Base-by-base conservation (phyloP, 2,329 filamentous ascomycete genomes). In the Verticillium longisporum region DNA sequence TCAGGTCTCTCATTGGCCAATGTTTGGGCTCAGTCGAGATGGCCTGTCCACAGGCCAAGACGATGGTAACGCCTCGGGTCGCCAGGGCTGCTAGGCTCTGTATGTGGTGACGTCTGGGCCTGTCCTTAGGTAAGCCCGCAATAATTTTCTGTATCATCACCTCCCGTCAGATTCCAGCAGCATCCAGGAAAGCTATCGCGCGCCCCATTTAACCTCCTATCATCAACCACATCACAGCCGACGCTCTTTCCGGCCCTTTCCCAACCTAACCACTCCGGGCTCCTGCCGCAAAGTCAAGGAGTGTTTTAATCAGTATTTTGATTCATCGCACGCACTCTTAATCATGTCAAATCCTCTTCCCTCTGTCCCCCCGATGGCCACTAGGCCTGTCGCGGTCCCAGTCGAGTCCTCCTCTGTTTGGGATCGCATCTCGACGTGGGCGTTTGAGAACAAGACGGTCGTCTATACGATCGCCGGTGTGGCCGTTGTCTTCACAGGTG, bases 391-490 rank as follows among this genome's bases (percentile, higher is more conserved):
- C 63, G 75, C 77, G 61, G 72, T 85, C 59, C 77, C 79, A 53
- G 74, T 85, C 68, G 77, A 83, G 61, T 74, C 79, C 66, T 83
- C 88, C 64, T 85, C 88, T 62, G 89, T 90, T 56, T 97, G 92
- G 92, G 91, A 97, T 75, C 89, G 93, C 70, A 81, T 97, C 77
- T 89, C 92, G 67, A 88, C 82, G 72, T 99, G 95, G 94, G 92
- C 90, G 14, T 91, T 92, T 2, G 94, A 98, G 74, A 93, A 99
- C 80, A 98, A 97, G 81, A 90, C 91, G 56, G 84, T 94, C 60
- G 93, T 96, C 65, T 99, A 97, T 78, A 97, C 95, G 67, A 91
- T 98, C 77, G 95, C 94, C 61, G 95, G 95, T 71, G 90, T 97
- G 63, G 94, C 94, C 60, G 85, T 97, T 56, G 92, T 97, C 55